A percentile compares a stretch with the other conserved stretches of the same genome.
These are phyloP conservation scores for Zygoascus tannicola DNA, from an alignment of 805 yeast species.

Conservation along the genomic window DNA sequence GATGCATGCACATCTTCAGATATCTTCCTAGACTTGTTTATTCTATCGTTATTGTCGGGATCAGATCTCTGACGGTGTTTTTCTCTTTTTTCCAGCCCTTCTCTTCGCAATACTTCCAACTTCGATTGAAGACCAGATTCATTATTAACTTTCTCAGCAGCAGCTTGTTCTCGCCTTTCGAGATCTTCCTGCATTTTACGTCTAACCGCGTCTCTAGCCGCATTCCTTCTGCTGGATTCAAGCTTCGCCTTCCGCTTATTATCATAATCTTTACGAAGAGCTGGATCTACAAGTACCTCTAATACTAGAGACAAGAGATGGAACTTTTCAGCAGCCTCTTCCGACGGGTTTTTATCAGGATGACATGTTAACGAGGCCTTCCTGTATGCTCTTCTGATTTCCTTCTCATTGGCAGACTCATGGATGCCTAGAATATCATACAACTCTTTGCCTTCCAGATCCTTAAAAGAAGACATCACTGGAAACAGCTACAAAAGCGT, in stretches of 20 bases:
- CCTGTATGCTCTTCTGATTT: constrained; percentile 85
- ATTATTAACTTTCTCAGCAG: constrained; percentile 1
- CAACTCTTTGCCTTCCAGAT: constrained; percentile 11
- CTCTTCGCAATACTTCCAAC: constrained; percentile 14
- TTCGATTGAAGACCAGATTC: constrained; percentile 8
- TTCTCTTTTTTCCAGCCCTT: constrained; percentile 11
- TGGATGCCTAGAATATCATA: constrained; percentile 19
- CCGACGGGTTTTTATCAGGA: constrained; percentile 23
- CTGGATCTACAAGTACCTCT: constrained; percentile 15
- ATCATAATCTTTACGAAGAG: constrained; percentile 16
- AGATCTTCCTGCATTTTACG: constrained; percentile 18
- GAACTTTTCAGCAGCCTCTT: constrained; percentile 22
- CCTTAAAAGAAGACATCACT: background rate
- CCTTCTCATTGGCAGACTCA: constrained; percentile 57
- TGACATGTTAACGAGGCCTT: constrained; percentile 68
- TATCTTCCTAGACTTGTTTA: too few relatives aligned
- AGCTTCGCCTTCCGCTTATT: constrained; percentile 9
- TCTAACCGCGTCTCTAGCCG: constrained; percentile 12
- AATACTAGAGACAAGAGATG: constrained; percentile 19
- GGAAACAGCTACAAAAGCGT: too few relatives aligned
- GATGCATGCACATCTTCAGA: too few relatives aligned
- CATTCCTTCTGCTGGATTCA: constrained; percentile 7
- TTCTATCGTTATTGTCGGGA: too few relatives aligned
- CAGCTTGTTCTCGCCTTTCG: constrained; percentile 17
- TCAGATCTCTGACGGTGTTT: constrained; percentile 1